Evolutionary conservation across 768 basidiomycete genomes (phyloP), one percentile per base, ranked within the genome.

Genomic region (Psilocybe subaeruginosa): DNA sequence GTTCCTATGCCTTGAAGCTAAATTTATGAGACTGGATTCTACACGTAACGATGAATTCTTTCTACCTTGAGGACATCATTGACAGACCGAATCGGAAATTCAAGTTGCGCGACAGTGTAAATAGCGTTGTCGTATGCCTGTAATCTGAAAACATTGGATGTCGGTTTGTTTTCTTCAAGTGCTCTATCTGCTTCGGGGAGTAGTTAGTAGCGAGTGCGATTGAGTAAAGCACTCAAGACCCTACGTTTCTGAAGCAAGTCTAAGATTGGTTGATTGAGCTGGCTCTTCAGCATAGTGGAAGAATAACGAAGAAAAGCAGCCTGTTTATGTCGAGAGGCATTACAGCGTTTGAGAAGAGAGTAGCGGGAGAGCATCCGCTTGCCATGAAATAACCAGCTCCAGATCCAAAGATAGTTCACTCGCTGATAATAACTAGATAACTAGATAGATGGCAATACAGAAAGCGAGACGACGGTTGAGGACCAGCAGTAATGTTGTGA

Each of bases 61-160:
- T 54, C 11, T 47, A 80, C 81, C 65, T 70, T 62, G 59, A 72
- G 68, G 14, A 80, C 75, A 57, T 85, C 81, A 37, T 73, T 73
- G 37, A 74, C 79, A 6, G 81, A 77, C 46, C 68, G 74, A 55
- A 86, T 76, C 52, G 81, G 80, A 58, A 76, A 69, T 16, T 80
- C 69, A 2, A 84, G 64, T 41, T 72, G 64, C 30, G 71, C 63
- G 47, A 87, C 75, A 31, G 71, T 72, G 7, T 70, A 72, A 56
- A 87, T 83, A 3, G 85, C 85, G 58, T 71, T 77, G 47, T 73
- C 71, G 63, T 82, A 86, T 19, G 85, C 82, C 56, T 77, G 76
- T 16, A 85, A 70, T 73, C 83, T 85, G 74, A 76, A 85, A 4
- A 61, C 61, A 61, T 85, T 86, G n/a, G 73, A 58, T 12, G 59